Evolutionary conservation across 2,329 filamentous ascomycete species (phyloP).

Genomic region (Venturia effusa): DNA sequence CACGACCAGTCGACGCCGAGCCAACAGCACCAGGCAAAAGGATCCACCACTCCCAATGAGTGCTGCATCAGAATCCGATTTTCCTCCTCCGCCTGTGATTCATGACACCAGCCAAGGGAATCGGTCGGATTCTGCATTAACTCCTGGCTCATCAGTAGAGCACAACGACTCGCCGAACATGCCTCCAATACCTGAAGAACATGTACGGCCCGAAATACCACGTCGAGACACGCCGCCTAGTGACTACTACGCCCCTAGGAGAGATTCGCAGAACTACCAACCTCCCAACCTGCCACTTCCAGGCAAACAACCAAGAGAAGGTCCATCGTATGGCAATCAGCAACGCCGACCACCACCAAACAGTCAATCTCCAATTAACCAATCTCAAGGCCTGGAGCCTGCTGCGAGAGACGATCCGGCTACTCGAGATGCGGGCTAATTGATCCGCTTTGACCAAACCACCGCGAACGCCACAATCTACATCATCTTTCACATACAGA

Average conservation of each 20-base stretch:
- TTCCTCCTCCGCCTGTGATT: neutral
- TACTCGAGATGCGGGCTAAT: neutral
- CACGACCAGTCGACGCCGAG: conserved; percentile 2
- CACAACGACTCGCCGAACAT: conserved; percentile 8
- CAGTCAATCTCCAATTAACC: neutral
- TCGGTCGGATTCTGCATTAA: conserved; percentile 3
- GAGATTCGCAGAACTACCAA: neutral
- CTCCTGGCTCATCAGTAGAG: conserved; percentile 8
- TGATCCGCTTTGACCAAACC: neutral
- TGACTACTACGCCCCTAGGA: neutral
- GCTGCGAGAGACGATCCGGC: neutral
- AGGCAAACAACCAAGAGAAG: neutral
- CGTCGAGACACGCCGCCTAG: neutral
- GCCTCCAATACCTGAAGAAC: conserved; percentile 5
- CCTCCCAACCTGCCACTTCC: neutral
- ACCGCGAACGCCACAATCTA: neutral
- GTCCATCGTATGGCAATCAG: neutral
- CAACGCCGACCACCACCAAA: neutral
- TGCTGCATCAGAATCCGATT: neutral
- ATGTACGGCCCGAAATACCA: neutral
- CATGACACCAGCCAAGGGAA: neutral
- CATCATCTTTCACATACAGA: neutral
- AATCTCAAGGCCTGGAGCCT: neutral
- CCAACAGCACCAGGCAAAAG: conserved; percentile 2
- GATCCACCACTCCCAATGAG: neutral